These are phyloP conservation scores for Clarireedia paspali DNA, from an alignment of 2,329 filamentous ascomycete species.

Conservation along the genomic window DNA sequence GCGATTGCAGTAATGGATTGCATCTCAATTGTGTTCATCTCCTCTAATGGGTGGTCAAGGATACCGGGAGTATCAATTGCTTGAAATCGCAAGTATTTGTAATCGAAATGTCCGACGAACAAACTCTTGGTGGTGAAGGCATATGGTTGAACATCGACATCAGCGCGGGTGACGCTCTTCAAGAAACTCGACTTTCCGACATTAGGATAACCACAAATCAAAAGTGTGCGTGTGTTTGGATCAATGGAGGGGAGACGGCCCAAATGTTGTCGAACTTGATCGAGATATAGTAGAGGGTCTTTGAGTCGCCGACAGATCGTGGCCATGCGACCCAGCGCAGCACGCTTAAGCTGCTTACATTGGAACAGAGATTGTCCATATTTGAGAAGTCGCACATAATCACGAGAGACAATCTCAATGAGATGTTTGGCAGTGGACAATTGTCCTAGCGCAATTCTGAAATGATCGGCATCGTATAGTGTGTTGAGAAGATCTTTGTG, in stretches of 20 bases:
- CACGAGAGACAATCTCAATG: conserved; percentile 90
- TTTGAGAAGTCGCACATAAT: conserved; percentile 93
- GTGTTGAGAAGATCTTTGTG: conserved; percentile 85
- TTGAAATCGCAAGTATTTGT: conserved; percentile 85
- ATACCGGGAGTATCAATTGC: conserved; percentile 99
- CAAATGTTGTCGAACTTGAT: conserved; percentile 94
- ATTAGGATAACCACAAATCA: conserved; percentile 97
- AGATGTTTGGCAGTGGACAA: conserved; percentile 92
- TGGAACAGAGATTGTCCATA: conserved; percentile 97
- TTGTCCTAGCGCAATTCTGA: conserved; percentile 92
- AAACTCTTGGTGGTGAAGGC: conserved; percentile 97
- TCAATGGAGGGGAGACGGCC: conserved; percentile 98
- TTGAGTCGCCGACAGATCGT: conserved; percentile 93
- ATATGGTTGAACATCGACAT: conserved; percentile 96
- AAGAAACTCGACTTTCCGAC: conserved; percentile 97
- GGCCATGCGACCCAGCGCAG: conserved; percentile 94
- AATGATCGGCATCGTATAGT: conserved; percentile 96
- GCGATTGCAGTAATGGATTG: conserved; percentile 97
- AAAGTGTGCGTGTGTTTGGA: conserved; percentile 88
- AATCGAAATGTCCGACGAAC: conserved; percentile 96
- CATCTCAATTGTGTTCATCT: conserved; percentile 99
- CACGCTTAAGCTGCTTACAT: conserved; percentile 97
- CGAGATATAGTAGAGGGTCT: conserved; percentile 89
- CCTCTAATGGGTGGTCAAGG: conserved; percentile 90
- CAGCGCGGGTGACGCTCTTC: conserved; percentile 82